Percentiles rank a stretch among this genome's conserved stretches.
Conservation (phyloP, 208 protist genomes). For the Crithidia brevicula region DNA sequence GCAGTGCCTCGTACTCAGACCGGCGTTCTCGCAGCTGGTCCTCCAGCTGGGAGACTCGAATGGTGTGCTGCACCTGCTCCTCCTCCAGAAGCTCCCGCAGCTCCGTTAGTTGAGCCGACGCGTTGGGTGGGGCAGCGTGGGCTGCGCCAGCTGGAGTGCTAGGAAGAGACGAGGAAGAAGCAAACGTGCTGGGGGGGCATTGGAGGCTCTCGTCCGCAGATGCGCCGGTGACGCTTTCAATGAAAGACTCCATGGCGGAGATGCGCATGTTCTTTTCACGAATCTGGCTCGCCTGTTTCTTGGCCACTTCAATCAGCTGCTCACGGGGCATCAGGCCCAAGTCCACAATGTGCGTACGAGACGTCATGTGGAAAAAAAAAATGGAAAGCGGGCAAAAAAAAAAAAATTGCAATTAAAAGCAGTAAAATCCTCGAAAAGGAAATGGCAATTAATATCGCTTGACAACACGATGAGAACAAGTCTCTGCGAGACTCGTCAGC, state of each 20-base stretch:
- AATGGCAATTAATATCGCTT: no score
- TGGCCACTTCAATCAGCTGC: conserved; percentile 65
- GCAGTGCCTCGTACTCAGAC: conserved; percentile 28
- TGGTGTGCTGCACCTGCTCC: conserved; percentile 35
- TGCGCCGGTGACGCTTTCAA: conserved; percentile 44
- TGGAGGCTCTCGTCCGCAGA: conserved; percentile 20
- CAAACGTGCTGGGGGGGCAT: not conserved
- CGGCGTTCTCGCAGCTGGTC: conserved; percentile 31
- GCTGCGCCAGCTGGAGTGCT: not conserved
- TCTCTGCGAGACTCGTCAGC: no score
- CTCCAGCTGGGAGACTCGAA: conserved; percentile 42
- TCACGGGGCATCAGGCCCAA: conserved; percentile 54
- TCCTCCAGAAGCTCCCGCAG: conserved; percentile 38
- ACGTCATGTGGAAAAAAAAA: conserved; percentile 6
- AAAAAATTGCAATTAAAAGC: conserved; percentile 3
- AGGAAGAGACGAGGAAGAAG: not conserved
- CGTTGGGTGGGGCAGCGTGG: not conserved
- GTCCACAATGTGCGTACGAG: conserved; percentile 59
- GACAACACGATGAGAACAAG: no score
- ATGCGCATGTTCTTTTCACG: conserved; percentile 65
- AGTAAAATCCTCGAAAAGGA: no score
- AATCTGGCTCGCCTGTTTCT: conserved; percentile 56
- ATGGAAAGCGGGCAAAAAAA: not conserved
- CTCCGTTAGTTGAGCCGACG: conserved; percentile 15
- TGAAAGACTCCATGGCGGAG: conserved; percentile 41